These are phyloP conservation scores for Solanum peruvianum DNA, from an alignment of 257 asterid genomes.

Conservation along the genomic window DNA sequence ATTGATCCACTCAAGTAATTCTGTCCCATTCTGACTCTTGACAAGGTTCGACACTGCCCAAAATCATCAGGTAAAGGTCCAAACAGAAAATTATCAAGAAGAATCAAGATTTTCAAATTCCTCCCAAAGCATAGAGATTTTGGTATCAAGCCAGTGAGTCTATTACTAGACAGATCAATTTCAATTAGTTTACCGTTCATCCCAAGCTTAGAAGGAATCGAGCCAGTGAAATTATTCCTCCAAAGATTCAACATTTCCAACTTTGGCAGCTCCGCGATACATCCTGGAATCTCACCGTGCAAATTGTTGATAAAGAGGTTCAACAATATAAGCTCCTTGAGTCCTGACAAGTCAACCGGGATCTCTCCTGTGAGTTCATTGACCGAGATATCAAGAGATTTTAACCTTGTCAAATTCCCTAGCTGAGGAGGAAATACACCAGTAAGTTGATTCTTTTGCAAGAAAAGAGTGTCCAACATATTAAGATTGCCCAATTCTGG, in stretches of 20 bases:
- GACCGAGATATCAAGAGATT: slow-evolving; percentile 24
- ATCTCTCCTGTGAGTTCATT: slow-evolving; percentile 28
- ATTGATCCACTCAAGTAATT: slow-evolving; percentile 26
- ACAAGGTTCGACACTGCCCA: slow-evolving; percentile 15
- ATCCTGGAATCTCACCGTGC: slow-evolving; percentile 25
- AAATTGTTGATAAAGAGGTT: slow-evolving; percentile 30
- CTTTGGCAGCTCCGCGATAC: slow-evolving; percentile 20
- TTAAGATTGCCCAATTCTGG: slow-evolving; percentile 16
- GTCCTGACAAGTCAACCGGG: slow-evolving; percentile 20
- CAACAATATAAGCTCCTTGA: slow-evolving; percentile 13
- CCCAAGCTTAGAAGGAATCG: slow-evolving; percentile 24
- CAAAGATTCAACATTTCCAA: slow-evolving; percentile 26
- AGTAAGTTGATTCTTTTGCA: slow-evolving; percentile 26
- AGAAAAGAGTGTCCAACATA: slow-evolving; percentile 20
- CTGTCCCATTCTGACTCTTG: slow-evolving; percentile 31
- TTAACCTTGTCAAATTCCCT: slow-evolving; percentile 17
- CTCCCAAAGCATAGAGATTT: slow-evolving; percentile 18
- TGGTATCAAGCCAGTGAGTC: slow-evolving; percentile 29
- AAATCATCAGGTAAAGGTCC: slow-evolving; percentile 35
- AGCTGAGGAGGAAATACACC: slow-evolving; percentile 25
- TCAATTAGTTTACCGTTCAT: slow-evolving; percentile 17
- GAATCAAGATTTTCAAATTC: slow-evolving; percentile 21
- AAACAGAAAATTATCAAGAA: slow-evolving; percentile 28
- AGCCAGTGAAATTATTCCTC: slow-evolving; percentile 33
- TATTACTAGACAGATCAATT: slow-evolving; percentile 28